Evolutionary conservation across 2,329 filamentous ascomycete genomes (phyloP).

Genomic region (Calonectria ilicicola): DNA sequence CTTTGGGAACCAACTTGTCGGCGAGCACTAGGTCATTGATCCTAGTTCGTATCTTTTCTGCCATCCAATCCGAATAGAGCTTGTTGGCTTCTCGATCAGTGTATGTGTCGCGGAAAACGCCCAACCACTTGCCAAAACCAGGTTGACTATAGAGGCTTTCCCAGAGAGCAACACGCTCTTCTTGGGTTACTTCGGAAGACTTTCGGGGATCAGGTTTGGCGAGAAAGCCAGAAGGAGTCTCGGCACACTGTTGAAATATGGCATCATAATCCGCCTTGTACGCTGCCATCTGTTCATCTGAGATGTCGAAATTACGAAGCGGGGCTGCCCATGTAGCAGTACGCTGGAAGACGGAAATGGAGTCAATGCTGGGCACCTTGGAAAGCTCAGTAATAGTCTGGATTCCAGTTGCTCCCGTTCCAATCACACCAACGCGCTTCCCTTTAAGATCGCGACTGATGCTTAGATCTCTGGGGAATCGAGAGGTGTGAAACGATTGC

Average conservation of each 20-base stretch:
- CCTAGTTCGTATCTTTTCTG: constrained; percentile 25
- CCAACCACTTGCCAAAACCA: constrained; percentile 31
- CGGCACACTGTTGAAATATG: constrained; percentile 19
- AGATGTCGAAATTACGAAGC: constrained; percentile 33
- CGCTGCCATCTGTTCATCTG: constrained; percentile 15
- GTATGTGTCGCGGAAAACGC: constrained; percentile 32
- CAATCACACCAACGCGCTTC: constrained; percentile 30
- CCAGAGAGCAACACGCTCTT: constrained; percentile 26
- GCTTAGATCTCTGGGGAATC: constrained; percentile 23
- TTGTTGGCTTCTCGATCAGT: constrained; percentile 29
- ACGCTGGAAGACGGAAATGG: constrained; percentile 47
- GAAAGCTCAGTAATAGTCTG: constrained; percentile 31
- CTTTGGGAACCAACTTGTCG: constrained; percentile 25
- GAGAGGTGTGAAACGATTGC: constrained; percentile 25
- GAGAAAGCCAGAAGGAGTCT: constrained; percentile 27
- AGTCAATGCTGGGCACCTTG: constrained; percentile 44
- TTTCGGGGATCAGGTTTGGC: constrained; percentile 33
- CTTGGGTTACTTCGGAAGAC: constrained; percentile 12
- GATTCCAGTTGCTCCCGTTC: constrained; percentile 33
- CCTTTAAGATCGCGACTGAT: constrained; percentile 10
- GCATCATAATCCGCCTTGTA: constrained; percentile 24
- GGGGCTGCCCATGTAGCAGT: constrained; percentile 43
- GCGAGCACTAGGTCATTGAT: constrained; percentile 21
- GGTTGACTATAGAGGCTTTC: constrained; percentile 26
- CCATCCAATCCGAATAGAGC: constrained; percentile 32